Evolutionary conservation across 441 rosid species (phyloP), one percentile per base, ranked within the genome.

Genomic region (Cnidoscolus chayamansa): DNA sequence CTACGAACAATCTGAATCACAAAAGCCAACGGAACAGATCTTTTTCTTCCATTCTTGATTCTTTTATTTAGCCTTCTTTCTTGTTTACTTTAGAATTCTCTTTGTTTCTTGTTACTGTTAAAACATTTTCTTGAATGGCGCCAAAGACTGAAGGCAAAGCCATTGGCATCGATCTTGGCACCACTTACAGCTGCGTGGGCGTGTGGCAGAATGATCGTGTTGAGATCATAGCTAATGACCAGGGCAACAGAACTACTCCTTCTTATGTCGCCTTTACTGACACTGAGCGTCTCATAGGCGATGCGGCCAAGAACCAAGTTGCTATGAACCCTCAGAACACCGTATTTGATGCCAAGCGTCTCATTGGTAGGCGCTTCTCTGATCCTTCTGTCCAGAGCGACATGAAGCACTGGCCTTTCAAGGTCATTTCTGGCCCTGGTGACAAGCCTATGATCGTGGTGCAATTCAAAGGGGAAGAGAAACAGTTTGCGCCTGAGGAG

Each of bases 241-340:
- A 81, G 70, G 86, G 88, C 72, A 84, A 82, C 79, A 75, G 86
- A 12, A 85, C 88, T 10, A 85, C 86, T 4, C 88, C 85, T 0
- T 85, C 88, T 47, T 85, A 83, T 63, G 86, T 85, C 2, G 86
- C 86, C 17, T 85, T 85, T 76, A 81, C 85, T 0, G 88, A 85
- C 60, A 81, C 82, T 0, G 88, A 81, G 72, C 81, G 84, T 6
- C 40, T 84, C 0, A 73, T 83, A 50, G 88, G 86, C 0, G 88
- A 80, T 10, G 81, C 88, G 0, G 86, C 88, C 13, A 85, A 85
- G 81, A 81, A 83, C 76, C 84, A 83, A 65, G 88, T 81, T n/a
- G 82, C 88, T 49, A 79, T 83, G 81, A 85, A 85, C 74, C 86
- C 88, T 1, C 61, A 55, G 11, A 83, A 85, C 78, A 85, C 85